A percentile compares a stretch with the other conserved stretches of the same genome.
These are phyloP conservation scores for Fusarium mundagurra DNA, from an alignment of 2,329 filamentous ascomycete genomes.

Conservation along the genomic window DNA sequence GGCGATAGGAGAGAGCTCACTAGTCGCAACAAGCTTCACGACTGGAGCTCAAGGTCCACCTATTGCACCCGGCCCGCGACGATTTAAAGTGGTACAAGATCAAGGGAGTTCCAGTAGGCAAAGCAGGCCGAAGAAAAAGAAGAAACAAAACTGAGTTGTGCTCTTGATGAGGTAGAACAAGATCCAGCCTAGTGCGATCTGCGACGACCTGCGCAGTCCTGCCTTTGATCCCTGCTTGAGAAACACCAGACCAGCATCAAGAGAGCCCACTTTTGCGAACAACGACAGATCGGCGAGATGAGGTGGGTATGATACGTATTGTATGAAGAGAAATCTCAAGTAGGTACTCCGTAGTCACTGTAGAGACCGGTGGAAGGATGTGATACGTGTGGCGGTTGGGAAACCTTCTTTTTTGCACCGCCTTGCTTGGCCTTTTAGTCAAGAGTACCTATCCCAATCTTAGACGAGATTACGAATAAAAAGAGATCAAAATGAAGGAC, in stretches of 20 bases:
- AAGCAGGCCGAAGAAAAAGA: constrained; percentile 8
- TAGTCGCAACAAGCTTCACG: constrained; percentile 16
- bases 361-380: constrained; percentile 19
- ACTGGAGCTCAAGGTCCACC: constrained; percentile 3
- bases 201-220: constrained; percentile 17
- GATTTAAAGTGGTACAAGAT: constrained; percentile 3
- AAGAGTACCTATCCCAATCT: background rate
- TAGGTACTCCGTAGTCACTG: background rate
- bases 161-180: constrained; percentile 24
- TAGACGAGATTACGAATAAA: constrained; percentile 18
- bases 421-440: constrained; percentile 32
- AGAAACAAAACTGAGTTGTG: background rate
- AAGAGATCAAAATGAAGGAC: constrained; percentile 11
- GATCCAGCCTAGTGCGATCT: constrained; percentile 27
- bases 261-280: constrained; percentile 24
- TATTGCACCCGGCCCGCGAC: background rate
- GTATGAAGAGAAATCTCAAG: background rate
- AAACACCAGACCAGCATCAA: constrained; percentile 24
- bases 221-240: constrained; percentile 30
- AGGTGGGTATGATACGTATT: constrained; percentile 13
- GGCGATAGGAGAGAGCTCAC: constrained; percentile 4
- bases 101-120: background rate
- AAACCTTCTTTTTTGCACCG: constrained; percentile 25
- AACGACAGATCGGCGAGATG: constrained; percentile 29
- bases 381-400: constrained; percentile 15